Conservation (phyloP, 2,329 filamentous ascomycete species). For the Arthrinium phaeospermum region DNA sequence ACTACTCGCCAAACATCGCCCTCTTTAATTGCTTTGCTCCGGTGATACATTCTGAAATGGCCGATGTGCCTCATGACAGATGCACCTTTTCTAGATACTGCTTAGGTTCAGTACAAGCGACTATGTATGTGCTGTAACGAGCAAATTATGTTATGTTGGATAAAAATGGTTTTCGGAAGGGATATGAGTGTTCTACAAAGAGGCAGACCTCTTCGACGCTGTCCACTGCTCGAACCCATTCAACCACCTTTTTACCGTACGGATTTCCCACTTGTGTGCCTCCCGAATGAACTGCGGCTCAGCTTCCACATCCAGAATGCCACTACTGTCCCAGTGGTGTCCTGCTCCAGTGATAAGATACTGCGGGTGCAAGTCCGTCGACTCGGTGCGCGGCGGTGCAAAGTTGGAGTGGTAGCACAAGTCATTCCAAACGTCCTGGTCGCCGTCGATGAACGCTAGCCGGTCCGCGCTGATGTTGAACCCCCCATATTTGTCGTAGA, state of each 20-base stretch:
- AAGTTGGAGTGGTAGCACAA: conserved; percentile 55
- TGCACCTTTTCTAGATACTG: too few relatives aligned
- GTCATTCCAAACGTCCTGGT: conserved; percentile 58
- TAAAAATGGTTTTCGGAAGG: background rate
- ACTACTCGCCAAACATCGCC: too few relatives aligned
- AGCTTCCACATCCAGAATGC: conserved; percentile 43
- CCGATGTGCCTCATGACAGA: background rate
- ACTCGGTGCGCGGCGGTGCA: conserved; percentile 39
- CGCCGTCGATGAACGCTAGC: conserved; percentile 57
- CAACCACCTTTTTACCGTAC: conserved; percentile 55
- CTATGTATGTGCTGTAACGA: too few relatives aligned
- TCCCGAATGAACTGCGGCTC: conserved; percentile 58
- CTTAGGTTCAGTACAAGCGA: too few relatives aligned
- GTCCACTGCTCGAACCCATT: conserved; percentile 38
- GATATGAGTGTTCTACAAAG: background rate
- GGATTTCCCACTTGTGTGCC: conserved; percentile 56
- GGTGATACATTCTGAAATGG: background rate
- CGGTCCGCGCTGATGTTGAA: conserved; percentile 52
- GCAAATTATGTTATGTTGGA: too few relatives aligned
- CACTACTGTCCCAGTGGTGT: conserved; percentile 58
- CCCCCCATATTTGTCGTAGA: conserved; percentile 53
- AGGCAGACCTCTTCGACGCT: background rate
- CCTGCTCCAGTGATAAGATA: conserved; percentile 56
- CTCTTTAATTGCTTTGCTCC: background rate
- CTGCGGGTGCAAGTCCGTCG: conserved; percentile 52